Evolutionary conservation across 371 early-diverging fungal species (phyloP).

Genomic region (Globomyces sp.): DNA sequence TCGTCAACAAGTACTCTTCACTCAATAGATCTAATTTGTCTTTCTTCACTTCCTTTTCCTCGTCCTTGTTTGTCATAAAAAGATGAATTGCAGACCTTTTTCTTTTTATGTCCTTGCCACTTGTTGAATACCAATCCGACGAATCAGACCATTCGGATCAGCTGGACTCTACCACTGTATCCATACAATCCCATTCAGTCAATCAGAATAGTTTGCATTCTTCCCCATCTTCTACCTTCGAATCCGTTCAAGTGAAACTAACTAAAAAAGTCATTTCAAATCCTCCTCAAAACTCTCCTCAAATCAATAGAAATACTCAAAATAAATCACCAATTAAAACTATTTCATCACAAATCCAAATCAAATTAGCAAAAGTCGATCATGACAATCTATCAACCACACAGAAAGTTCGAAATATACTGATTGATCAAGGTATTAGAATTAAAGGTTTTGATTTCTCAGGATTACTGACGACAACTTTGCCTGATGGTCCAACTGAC

Average conservation of each 20-base stretch:
- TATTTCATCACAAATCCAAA: slow-evolving; percentile 5
- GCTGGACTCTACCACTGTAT: background rate
- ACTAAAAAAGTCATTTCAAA: no score
- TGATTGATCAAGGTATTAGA: background rate
- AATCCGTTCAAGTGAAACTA: background rate
- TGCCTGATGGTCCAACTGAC: background rate
- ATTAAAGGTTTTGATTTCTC: background rate
- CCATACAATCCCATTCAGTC: background rate
- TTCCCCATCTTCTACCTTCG: background rate
- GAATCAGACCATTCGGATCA: background rate
- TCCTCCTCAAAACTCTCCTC: no score
- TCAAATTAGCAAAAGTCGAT: background rate
- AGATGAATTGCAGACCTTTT: background rate
- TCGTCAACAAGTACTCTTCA: background rate
- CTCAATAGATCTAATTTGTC: no score
- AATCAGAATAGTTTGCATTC: slow-evolving; percentile 10
- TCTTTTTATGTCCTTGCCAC: slow-evolving; percentile 6
- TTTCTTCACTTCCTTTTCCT: no score
- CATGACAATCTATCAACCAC: background rate
- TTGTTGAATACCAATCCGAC: background rate
- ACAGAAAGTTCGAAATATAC: background rate
- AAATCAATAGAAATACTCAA: no score
- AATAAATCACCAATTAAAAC: no score
- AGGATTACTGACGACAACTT: background rate
- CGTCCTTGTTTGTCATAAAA: no score